phyloP scores from a whole-genome alignment of 179 eudicot genomes.

The Beta macrorhiza region DNA sequence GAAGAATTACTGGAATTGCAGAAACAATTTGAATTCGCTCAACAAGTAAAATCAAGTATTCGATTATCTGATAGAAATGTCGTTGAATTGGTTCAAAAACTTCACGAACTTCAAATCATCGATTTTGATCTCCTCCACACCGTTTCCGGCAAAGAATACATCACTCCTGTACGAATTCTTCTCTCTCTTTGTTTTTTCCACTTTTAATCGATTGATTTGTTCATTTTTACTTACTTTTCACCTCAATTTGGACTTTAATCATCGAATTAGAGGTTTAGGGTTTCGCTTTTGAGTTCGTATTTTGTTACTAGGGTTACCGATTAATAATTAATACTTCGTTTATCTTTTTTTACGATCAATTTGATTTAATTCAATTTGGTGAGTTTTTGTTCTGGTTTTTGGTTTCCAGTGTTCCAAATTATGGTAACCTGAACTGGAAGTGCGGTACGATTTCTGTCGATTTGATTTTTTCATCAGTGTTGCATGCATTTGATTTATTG shows the following conservation, averaged over 20 bases:
- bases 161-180: conserved; percentile 59
- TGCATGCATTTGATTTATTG: neutral
- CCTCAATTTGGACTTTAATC: neutral
- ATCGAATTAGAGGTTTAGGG: conserved; percentile 21
- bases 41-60: conserved; percentile 85
- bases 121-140: conserved; percentile 97
- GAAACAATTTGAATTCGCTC: conserved; percentile 84
- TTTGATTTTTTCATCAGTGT: neutral
- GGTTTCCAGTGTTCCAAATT: neutral
- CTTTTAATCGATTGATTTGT: neutral
- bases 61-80: conserved; percentile 92
- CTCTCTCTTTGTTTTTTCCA: neutral
- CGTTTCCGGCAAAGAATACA: conserved; percentile 88
- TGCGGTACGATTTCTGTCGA: neutral
- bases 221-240: neutral
- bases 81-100: conserved; percentile 93
- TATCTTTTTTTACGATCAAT: neutral
- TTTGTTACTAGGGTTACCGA: neutral
- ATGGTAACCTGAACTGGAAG: neutral
- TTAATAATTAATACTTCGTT: neutral
- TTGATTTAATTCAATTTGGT: neutral
- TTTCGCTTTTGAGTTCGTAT: neutral
- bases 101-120: conserved; percentile 79
- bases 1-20: conserved; percentile 86
- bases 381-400: neutral